These are phyloP conservation scores for Neurospora intermedia DNA, from an alignment of 495 filamentous ascomycete genomes.

Conservation along the genomic window DNA sequence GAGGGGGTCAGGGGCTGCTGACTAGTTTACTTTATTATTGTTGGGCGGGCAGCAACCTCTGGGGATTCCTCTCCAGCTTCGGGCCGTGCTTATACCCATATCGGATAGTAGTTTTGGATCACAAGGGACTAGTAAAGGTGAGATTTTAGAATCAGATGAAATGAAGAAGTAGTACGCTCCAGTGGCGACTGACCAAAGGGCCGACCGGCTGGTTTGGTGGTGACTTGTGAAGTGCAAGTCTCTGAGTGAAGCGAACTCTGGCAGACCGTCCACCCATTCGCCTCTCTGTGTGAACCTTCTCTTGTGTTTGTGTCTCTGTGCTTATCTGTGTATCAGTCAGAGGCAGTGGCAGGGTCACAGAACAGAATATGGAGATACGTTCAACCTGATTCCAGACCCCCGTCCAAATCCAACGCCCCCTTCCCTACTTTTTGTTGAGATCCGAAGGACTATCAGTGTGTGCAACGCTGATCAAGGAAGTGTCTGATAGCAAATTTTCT, in stretches of 20 bases:
- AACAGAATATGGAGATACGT: background rate
- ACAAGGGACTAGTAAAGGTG: background rate
- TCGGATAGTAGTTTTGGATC: background rate
- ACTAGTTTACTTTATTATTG: background rate
- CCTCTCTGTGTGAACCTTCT: background rate
- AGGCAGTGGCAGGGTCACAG: background rate
- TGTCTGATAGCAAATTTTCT: background rate
- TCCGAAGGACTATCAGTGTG: background rate
- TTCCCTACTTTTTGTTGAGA: background rate
- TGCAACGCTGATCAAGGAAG: background rate
- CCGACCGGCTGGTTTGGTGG: background rate
- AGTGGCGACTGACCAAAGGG: background rate
- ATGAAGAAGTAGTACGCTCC: background rate
- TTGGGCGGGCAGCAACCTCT: no score
- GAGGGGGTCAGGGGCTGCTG: background rate
- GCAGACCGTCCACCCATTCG: background rate
- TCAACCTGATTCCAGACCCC: background rate
- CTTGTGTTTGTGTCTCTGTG: background rate
- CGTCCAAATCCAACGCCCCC: background rate
- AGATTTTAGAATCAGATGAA: background rate
- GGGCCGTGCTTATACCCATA: background rate
- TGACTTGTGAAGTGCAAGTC: background rate
- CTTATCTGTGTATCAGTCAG: background rate
- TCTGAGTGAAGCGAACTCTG: background rate
- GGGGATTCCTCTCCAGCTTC: background rate